Percentiles rank a stretch among this genome's conserved stretches.
phyloP scores from a whole-genome alignment of 441 rosid species.

The Jatropha multifida region DNA sequence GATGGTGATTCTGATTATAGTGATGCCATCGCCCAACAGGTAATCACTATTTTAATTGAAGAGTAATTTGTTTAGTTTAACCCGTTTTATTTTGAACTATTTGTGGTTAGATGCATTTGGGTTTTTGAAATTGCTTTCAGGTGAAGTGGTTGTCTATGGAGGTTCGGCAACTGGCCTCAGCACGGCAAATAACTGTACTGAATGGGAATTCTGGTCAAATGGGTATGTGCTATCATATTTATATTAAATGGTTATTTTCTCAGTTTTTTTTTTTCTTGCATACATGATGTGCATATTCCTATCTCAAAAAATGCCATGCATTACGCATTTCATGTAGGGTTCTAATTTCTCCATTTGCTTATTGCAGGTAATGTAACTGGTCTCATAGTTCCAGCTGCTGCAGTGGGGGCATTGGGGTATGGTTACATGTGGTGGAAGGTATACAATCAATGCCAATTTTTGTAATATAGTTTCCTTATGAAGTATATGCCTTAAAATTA shows the following conservation, averaged over 20 bases:
- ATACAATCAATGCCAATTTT: constrained; percentile 14
- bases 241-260: neutral
- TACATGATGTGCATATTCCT: neutral
- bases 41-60: constrained; percentile 20
- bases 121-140: constrained; percentile 33
- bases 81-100: neutral
- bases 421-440: constrained; percentile 99
- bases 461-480: neutral
- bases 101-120: constrained; percentile 1
- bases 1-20: constrained; percentile 55
- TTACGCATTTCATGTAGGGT: neutral
- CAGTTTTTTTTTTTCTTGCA: neutral
- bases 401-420: constrained; percentile 90
- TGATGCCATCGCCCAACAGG: constrained; percentile 64
- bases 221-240: constrained; percentile 31
- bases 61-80: neutral
- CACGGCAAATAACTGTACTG: constrained; percentile 74
- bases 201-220: constrained; percentile 63
- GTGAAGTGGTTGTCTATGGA: constrained; percentile 67
- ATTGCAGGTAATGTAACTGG: constrained; percentile 54
- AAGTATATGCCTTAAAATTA: neutral
- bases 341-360: neutral
- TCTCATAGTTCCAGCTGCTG: constrained; percentile 72
- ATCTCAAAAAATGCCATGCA: neutral
- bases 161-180: constrained; percentile 59